Base-by-base conservation (phyloP, 768 basidiomycete genomes). In the Boletus rubroflammeus region DNA sequence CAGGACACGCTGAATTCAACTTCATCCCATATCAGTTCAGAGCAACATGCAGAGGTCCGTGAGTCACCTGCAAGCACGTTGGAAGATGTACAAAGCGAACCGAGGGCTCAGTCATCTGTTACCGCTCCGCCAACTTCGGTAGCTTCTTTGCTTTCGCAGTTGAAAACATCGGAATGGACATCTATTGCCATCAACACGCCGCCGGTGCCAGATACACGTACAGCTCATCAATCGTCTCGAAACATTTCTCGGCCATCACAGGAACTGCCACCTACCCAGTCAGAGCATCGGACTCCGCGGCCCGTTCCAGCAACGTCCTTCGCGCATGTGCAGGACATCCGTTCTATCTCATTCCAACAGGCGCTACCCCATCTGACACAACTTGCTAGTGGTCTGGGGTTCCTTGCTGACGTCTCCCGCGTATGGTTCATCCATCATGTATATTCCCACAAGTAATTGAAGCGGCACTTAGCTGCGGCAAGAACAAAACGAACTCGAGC, bases 401-500 rank as follows among this genome's bases (percentile, higher is more conserved):
- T 90, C 53, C 68, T 84, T 35, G 64, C 73, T 25, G 65, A 76
- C 17, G 62, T 91, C 36, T 70, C 70, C 40, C 77, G 80, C 71
- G 89, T 87, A 70, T 34, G 71, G 59, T 26, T n/a, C 26, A 58
- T 47, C 42, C 25, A 54, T 36, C 25, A 13, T 32, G 15, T 28
- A 6, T 45, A 25, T 39, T 51, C 50, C 25, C 46, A 56, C 51
- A 14, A 10, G 15, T 58, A 31, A 55, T 50, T 62, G 35, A 56
- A 44, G 25, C 21, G 25, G 36, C 48, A 50, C 47, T 19, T 62
- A 90, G 90, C 73, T 93, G 62, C 87, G 82, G 68, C 69, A 79
- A 50, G 86, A 88, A 46, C 91, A 93, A 71, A 75, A 83, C 51
- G 74, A 76, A 23, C 73, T 92, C 32, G 91, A 93, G 67, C 77